Base-by-base conservation (phyloP, 805 yeast species). In the Lipomyces kockii region DNA sequence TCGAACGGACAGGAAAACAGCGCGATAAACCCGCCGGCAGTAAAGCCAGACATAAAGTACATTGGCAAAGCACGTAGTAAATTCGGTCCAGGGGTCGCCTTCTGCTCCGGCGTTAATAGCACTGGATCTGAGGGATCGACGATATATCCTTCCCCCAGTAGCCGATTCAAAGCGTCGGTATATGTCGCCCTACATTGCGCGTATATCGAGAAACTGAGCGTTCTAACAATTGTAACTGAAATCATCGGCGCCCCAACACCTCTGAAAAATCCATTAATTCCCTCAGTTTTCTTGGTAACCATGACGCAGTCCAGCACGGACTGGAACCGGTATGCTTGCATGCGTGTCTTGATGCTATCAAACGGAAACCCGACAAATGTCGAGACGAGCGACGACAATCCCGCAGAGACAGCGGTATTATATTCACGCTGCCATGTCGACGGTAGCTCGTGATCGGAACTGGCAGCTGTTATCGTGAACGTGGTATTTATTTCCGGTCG, bases 271-370 rank as follows among this genome's bases (percentile, higher is more conserved):
- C 94, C 95, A 6, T 77, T 69, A 4, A 87, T 51, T 0, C 97
- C 97, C 74, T 90, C 97, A 9, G 80, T 76, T 7, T 75, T 73
- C 35, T 85, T 79, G 0, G 96, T 88, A 57, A 82, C 79, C 46
- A 74, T 74, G 22, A 89, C 79, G 75, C 96, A 90, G 64, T 85
- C 86, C 61, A 81, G 76, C 34, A 88, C 83, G 61, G 85, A 83
- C 17, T 80, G 79, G 78, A 86, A 91, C 63, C 84, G 82, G 71
- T 90, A 89, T 0, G 96, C 89, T 76, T 91, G 97, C 87, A 90
- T 87, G 67, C 97, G 81, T 0, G 97, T 92, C 77, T 91, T 91
- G 67, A 92, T 82, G n/a, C 95, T 89, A 76, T 91, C 97, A 60
- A 91, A 78, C 0, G 97, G 97, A 74, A 87, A 91, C 22, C 95